Percentiles rank a stretch among this genome's conserved stretches.
Conservation (phyloP, 805 yeast species). For the Tetrapisispora arboricola region DNA sequence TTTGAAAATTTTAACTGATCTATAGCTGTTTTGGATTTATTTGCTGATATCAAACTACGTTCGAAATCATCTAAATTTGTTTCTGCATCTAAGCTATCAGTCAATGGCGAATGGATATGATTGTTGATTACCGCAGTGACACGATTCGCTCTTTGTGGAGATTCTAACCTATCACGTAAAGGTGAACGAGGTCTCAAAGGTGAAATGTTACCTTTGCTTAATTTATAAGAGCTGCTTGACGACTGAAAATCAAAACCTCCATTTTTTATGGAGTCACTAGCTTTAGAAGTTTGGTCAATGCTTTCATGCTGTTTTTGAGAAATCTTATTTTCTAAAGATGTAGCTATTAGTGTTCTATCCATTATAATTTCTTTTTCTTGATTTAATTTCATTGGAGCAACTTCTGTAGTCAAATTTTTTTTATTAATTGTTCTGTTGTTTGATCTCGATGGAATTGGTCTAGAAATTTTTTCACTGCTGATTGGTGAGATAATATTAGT, state of each 20-base stretch:
- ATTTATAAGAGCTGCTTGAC: neutral
- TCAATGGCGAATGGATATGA: constrained; percentile 27
- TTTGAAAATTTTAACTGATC: neutral
- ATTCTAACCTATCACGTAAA: constrained; percentile 8
- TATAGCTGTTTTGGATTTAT: constrained; percentile 3
- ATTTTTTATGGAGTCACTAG: too few relatives aligned
- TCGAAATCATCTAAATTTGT: neutral
- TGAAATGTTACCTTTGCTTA: neutral
- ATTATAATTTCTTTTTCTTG: neutral
- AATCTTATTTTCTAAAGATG: neutral
- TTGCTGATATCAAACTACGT: neutral
- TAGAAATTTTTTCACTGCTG: neutral
- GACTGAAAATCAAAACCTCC: neutral
- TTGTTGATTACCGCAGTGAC: constrained; percentile 26
- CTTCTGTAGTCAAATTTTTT: neutral
- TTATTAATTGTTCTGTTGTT: constrained; percentile 23
- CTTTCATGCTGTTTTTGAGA: neutral
- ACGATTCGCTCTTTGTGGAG: constrained; percentile 24
- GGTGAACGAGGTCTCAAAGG: constrained; percentile 4
- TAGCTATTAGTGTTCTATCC: too few relatives aligned
- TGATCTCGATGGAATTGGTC: constrained; percentile 31
- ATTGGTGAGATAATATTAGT: neutral
- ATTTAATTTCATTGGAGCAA: neutral
- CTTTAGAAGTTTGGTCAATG: neutral
- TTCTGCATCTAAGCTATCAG: constrained; percentile 2